Base-by-base conservation (phyloP, 2,329 filamentous ascomycete genomes). In the Diplodia seriata region DNA sequence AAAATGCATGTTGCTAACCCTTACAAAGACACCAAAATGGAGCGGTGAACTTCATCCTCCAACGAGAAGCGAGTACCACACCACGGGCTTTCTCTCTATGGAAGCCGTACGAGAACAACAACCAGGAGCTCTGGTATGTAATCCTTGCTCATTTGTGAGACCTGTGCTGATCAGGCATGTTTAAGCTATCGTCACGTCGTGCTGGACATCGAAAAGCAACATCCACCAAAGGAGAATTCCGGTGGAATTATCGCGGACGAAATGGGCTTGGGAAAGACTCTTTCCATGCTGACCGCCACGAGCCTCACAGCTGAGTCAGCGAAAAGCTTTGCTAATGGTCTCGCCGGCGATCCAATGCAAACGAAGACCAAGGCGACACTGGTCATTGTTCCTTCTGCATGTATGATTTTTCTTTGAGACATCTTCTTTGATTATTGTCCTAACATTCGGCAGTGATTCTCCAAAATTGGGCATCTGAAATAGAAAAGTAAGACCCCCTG, bases 401-500 rank as follows among this genome's bases (percentile, higher is more conserved):
- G 43, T 47, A 4, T 6, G 18, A 1, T n/a, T 20, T n/a, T 9
- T 15, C 6, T 1, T 3, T n/a, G 5, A 8, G 2, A 2, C 3
- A n/a, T 8, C 4, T 5, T 43, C 6, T 8, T 47, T 47, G 8
- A 1, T 1, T 9, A n/a, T n/a, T 47, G 1, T 3, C 5, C 43
- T 12, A 4, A 47, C 9, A 9, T 2, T 3, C 18, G 1, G 18
- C 7, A 47, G 43, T 47, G n/a, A 47, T 47, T 20, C 43, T 77
- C 47, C 75, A 74, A 31, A 73, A 74, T 59, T 77, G 75, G 76
- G 69, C 74, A 23, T 71, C 74, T 26, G 74, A 77, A 62, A 71
- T 76, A 3, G 69, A 73, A 0, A 71, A 57, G 73, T 72, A 12
- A 18, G 18, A 47, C 1, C 8, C 6, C 5, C 9, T 20, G 9